Evolutionary conservation across 2,329 filamentous ascomycete species (phyloP), one percentile per base, ranked within the genome.

Genomic region (Hansfordia pulvinata): DNA sequence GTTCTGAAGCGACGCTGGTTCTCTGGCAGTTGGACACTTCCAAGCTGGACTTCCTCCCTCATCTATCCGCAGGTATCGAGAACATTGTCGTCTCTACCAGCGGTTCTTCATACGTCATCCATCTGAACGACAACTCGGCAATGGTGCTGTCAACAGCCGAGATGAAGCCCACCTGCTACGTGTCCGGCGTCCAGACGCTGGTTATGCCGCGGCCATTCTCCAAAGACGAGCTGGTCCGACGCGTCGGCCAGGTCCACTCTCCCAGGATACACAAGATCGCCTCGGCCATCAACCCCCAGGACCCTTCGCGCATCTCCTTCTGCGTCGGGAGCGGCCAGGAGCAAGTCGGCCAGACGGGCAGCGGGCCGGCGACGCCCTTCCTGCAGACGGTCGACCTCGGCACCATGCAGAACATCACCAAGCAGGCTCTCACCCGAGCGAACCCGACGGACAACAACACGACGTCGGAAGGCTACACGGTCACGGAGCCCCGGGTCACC

Each of bases 1-100:
- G 90, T 17, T 73, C 75, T 13, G 90, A 98, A 53, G 86, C 84
- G 6, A 80, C 84, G 12, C 62, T 98, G 21, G 82, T 93, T 7
- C 60, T 94, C 17, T 96, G 86, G 86, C 90, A 98, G 53, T 62
- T 94, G 30, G 82, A 92, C 38, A 94, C 88, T 1, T 76, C 76
- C 35, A 77, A 77, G 46, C 74, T 73, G 42, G 79, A 90, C 44
- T 83, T 77, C 44, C 59, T 98, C 16, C 90, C 90, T n/a, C 85
- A 96, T 64, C 64, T 98, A 30, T 78, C 81, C 14, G 81, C 84
- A 5, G 73, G 76, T 15, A 80, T 98, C 19, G 79, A 90, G 47
- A 84, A 80, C 40, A 69, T 98, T 22, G 75, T 80, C 4, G 70
- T 98, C 18, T 94, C 86, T 10, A 67, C 77, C 1, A 63, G 60